Conservation (phyloP, 192 early-diverging fungal genomes). For the Kickxella alabastrina region DNA sequence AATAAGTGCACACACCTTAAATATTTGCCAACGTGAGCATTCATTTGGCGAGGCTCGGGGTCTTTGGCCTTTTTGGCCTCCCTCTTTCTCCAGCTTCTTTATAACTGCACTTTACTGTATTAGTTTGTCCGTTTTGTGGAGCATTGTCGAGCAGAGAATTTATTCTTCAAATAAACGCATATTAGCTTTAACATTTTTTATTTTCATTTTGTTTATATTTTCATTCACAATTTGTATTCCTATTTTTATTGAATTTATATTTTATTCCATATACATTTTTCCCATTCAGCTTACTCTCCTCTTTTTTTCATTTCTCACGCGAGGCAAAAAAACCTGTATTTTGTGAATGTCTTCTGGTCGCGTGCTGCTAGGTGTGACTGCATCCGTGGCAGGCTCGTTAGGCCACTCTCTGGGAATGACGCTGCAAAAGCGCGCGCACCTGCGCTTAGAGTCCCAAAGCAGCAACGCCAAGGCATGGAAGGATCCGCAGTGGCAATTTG, state of each 20-base stretch:
- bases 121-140: no score
- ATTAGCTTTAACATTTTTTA: background rate
- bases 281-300: background rate
- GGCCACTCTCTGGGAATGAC: conserved; percentile 73
- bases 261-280: background rate
- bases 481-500: conserved; percentile 63
- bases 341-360: conserved; percentile 32
- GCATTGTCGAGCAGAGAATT: no score
- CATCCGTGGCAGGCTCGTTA: conserved; percentile 62
- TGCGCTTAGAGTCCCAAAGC: conserved; percentile 22
- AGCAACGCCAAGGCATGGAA: conserved; percentile 13
- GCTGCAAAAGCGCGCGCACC: conserved; percentile 71
- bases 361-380: conserved; percentile 53
- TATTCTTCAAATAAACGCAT: no score
- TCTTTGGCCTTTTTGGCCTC: no score
- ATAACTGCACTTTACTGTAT: no score
- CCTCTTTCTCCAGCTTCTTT: no score
- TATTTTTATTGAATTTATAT: no score
- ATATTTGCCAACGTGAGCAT: no score
- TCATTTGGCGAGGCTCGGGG: no score
- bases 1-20: no score
- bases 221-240: background rate
- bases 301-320: background rate
- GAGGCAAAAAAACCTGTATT: background rate
- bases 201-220: background rate